Evolutionary conservation across 371 early-diverging fungal genomes (phyloP), one percentile per base, ranked within the genome.

Genomic region (Mucor racemosus): DNA sequence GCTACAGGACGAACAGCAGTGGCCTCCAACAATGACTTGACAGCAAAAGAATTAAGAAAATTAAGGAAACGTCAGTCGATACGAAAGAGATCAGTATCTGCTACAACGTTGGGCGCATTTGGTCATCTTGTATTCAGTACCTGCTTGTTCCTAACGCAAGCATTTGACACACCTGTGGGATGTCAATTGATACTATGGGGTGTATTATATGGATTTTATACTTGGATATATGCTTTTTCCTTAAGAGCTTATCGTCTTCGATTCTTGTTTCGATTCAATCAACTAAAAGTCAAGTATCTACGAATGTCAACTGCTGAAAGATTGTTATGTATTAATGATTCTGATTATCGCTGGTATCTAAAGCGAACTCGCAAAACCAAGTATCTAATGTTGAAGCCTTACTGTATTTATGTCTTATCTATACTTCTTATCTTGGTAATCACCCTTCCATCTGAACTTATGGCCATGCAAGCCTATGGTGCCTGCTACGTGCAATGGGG

Each of bases 41-140:
- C 9, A 1, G 9, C 34, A 31, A 36, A 42, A 33, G 48, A 60
- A 42, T 15, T 63, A 31, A 13, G 58, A 61, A 34, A 60, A 50
- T 4, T 11, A 15, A 46, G 21, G 11, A 63, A 55, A 36, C 58
- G 67, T 1, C 60, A 67, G 33, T 66, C 73, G 7, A 17, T 81
- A 7, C 64, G 60, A n/a, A 73, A 73, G 31, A 50, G 78, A 46
- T 73, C 76, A 13, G 39, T 75, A 6, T 61, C 65, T n/a, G 71
- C 67, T 2, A 75, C 76, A 0, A 62, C 61, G 0, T 35, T 81
- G 26, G 78, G 78, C 10, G 76, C 78, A 0, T 7, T 70, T 4
- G 81, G 81, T n/a, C 72, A 81, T 63, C 26, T 81, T 5, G 44
- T 81, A 4, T 69, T 78, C 17, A 72, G 70, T 33, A 71, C 73